Conservation (phyloP, 2,329 filamentous ascomycete genomes). For the Pezicula neosporulosa region DNA sequence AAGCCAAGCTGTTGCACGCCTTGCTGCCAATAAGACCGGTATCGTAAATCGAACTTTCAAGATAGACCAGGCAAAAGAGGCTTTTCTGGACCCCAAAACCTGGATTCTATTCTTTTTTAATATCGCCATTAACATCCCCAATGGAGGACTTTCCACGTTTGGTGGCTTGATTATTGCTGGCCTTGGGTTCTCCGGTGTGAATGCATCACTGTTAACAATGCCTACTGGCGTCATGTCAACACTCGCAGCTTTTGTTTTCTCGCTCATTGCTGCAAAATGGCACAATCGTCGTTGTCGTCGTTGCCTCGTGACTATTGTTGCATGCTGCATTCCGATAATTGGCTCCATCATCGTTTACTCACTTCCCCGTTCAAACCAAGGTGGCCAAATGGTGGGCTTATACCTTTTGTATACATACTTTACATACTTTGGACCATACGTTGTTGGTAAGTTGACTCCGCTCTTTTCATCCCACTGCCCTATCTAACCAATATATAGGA, state of each 20-base stretch:
- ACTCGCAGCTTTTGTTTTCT: constrained; percentile 27
- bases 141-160: constrained; percentile 36
- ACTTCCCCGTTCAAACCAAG: constrained; percentile 29
- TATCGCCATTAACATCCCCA: constrained; percentile 31
- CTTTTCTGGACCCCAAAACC: constrained; percentile 34
- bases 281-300: constrained; percentile 25
- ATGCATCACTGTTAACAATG: constrained; percentile 46
- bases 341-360: constrained; percentile 28
- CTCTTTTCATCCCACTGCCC: not conserved
- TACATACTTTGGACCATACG: constrained; percentile 34
- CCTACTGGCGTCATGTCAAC: constrained; percentile 50
- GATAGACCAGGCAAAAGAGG: constrained; percentile 42
- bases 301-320: constrained; percentile 27
- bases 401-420: constrained; percentile 39
- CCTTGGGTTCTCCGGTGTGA: constrained; percentile 29
- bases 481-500: not conserved
- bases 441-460: constrained; percentile 13
- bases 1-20: constrained; percentile 42
- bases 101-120: constrained; percentile 20
- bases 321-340: constrained; percentile 27
- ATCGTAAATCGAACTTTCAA: constrained; percentile 46
- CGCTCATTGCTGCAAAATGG: constrained; percentile 28
- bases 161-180: constrained; percentile 31
- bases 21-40: constrained; percentile 52
- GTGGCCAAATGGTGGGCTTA: constrained; percentile 35